Conservation (phyloP, 2,329 filamentous ascomycete genomes). For the Claviceps capensis region DNA sequence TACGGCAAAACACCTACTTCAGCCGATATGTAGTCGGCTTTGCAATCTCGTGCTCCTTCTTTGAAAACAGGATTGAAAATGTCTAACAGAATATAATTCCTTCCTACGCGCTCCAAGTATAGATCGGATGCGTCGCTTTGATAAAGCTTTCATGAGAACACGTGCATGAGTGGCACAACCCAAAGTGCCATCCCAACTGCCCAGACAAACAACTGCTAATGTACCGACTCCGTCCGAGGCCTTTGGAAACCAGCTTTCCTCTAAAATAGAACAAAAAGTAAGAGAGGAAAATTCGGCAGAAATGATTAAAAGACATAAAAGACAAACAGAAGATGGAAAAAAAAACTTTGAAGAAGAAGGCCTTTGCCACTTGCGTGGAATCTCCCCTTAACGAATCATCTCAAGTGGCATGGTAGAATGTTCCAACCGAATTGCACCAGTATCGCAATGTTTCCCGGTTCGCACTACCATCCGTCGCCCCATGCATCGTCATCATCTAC, state of each 20-base stretch:
- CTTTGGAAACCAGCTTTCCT: background rate
- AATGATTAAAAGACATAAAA: background rate
- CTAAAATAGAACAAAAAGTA: background rate
- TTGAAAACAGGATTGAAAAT: no score
- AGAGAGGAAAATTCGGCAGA: background rate
- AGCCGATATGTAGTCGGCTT: no score
- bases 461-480: slow-evolving; percentile 48
- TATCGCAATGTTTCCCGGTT: background rate
- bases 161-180: background rate
- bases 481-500: slow-evolving; percentile 47
- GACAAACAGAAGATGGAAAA: background rate
- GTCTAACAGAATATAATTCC: no score
- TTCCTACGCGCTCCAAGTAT: no score
- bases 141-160: background rate
- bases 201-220: background rate
- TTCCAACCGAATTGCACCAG: background rate
- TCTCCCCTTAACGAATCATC: background rate
- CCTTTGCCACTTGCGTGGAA: background rate
- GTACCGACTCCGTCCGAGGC: background rate
- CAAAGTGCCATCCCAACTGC: background rate
- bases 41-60: no score
- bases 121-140: no score
- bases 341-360: background rate
- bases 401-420: background rate
- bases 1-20: no score